Conservation (phyloP, 305 asterid genomes). For the Fraxinus nigra region DNA sequence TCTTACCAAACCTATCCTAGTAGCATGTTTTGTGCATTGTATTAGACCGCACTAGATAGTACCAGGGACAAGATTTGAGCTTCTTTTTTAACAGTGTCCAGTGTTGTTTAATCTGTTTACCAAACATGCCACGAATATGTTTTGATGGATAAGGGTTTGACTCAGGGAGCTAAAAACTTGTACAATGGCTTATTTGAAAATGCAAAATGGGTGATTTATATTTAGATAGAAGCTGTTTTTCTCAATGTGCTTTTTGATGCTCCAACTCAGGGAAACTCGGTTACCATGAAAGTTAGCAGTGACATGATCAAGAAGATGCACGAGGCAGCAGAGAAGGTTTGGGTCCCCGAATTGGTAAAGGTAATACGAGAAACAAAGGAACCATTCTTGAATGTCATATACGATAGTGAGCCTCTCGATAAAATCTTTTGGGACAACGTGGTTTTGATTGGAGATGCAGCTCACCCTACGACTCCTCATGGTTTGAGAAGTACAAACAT, state of each 20-base stretch:
- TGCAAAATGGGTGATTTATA: background rate
- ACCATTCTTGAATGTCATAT: slow-evolving; percentile 76
- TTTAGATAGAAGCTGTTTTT: background rate
- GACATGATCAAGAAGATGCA: slow-evolving; percentile 58
- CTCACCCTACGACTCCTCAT: slow-evolving; percentile 84
- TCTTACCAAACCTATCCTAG: background rate
- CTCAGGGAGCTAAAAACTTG: background rate
- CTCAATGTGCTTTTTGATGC: background rate
- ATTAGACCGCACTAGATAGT: background rate
- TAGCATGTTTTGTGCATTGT: background rate
- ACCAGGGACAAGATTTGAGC: background rate
- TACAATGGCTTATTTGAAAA: background rate
- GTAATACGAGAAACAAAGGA: slow-evolving; percentile 58
- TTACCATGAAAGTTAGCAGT: slow-evolving; percentile 64
- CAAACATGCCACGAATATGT: background rate
- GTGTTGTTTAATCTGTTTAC: background rate
- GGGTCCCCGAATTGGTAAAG: slow-evolving; percentile 65
- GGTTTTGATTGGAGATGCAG: slow-evolving; percentile 79
- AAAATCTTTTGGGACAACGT: slow-evolving; percentile 60
- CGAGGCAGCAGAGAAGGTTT: slow-evolving; percentile 58
- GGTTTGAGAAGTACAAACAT: slow-evolving; percentile 86
- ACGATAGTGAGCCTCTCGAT: slow-evolving; percentile 67
- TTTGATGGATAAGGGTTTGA: background rate
- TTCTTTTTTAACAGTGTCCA: background rate
- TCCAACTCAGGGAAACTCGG: slow-evolving; percentile 62